Conservation (phyloP, 164 flowering plant species). For the Magnolia sinica region DNA sequence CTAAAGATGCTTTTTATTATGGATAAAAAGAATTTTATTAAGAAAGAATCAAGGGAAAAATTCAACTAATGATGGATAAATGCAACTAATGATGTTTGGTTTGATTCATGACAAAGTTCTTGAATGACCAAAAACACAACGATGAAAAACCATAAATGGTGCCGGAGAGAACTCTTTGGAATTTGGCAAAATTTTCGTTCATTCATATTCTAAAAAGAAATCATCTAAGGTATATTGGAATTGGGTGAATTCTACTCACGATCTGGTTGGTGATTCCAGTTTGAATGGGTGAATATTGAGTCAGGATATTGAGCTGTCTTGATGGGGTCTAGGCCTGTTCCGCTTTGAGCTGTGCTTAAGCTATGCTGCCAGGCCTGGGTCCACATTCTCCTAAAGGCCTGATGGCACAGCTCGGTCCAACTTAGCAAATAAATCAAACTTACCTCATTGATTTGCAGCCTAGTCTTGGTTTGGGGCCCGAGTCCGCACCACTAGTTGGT, state of each 20-base stretch:
- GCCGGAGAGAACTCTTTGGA: neutral
- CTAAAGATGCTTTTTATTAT: no score
- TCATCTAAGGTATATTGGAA: neutral
- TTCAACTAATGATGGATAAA: neutral
- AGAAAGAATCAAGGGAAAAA: no score
- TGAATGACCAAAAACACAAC: neutral
- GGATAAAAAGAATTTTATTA: no score
- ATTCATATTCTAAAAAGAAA: neutral
- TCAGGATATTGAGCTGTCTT: neutral
- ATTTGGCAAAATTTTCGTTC: neutral
- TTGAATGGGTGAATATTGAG: neutral
- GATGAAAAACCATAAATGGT: neutral
- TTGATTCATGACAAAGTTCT: neutral
- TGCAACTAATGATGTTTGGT: neutral
- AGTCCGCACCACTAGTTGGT: neutral
- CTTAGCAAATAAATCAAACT: neutral
- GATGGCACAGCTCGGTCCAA: no score
- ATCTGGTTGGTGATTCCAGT: neutral
- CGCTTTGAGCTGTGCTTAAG: neutral
- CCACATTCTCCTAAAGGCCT: no score
- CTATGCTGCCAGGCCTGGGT: neutral
- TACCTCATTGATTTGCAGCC: neutral
- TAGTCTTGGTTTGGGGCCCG: neutral
- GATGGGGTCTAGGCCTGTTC: neutral
- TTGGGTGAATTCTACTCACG: neutral